A percentile compares a stretch with the other conserved stretches of the same genome.
Conservation (phyloP, 495 filamentous ascomycete genomes). For the Delitschia confertaspora region DNA sequence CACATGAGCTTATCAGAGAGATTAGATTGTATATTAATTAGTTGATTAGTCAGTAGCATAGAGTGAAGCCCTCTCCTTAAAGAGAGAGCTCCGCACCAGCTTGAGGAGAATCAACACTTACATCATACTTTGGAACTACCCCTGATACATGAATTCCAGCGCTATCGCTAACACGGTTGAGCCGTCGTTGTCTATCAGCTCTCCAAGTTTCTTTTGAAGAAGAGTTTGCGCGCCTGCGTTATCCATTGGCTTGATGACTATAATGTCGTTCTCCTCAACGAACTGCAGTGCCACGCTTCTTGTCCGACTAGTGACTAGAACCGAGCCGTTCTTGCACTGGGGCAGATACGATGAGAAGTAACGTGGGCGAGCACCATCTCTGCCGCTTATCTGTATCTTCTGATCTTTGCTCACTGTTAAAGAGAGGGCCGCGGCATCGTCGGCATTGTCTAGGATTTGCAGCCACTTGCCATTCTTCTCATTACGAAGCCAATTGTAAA, state of each 20-base stretch:
- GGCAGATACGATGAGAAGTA: slow-evolving; percentile 7
- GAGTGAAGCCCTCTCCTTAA: too few relatives aligned
- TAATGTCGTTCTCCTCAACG: slow-evolving; percentile 34
- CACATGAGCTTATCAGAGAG: too few relatives aligned
- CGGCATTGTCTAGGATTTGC: slow-evolving; percentile 46
- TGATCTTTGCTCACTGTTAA: background rate
- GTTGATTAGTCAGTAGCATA: too few relatives aligned
- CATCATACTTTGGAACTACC: too few relatives aligned
- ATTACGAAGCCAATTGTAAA: slow-evolving; percentile 35
- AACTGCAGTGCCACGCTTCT: slow-evolving; percentile 23
- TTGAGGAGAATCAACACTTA: too few relatives aligned
- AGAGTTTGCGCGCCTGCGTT: slow-evolving; percentile 31
- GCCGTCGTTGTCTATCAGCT: slow-evolving; percentile 10
- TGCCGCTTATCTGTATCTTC: background rate
- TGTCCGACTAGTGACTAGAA: slow-evolving; percentile 11
- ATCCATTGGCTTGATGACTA: slow-evolving; percentile 34
- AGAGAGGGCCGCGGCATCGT: slow-evolving; percentile 38
- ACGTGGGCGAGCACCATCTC: background rate
- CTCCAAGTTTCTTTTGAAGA: slow-evolving; percentile 37
- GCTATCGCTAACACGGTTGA: slow-evolving; percentile 8
- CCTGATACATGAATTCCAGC: slow-evolving; percentile 24
- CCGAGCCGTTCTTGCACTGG: slow-evolving; percentile 17
- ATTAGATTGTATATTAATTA: too few relatives aligned
- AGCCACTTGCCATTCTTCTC: slow-evolving; percentile 38
- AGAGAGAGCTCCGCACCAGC: too few relatives aligned